A percentile compares a stretch with the other conserved stretches of the same genome.
phyloP scores from a whole-genome alignment of 78 protist species.

The Dictyostelium intermedium region DNA sequence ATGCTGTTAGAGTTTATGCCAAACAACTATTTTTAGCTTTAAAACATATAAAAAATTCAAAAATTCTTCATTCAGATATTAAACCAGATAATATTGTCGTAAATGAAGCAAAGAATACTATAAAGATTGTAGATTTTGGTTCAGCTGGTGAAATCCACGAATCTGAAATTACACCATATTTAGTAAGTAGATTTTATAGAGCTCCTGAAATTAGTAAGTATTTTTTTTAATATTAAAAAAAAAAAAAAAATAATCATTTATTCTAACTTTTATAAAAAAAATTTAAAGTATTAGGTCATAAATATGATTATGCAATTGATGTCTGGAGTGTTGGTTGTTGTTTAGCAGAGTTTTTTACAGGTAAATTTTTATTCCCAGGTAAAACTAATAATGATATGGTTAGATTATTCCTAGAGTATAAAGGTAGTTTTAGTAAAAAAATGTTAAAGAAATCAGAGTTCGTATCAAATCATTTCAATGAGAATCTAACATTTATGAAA shows the following conservation, averaged over 20 bases:
- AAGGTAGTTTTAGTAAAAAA: constrained; percentile 77
- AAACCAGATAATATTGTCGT: constrained; percentile 90
- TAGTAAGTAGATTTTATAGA: constrained; percentile 94
- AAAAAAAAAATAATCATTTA: neutral
- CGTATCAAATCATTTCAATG: constrained; percentile 82
- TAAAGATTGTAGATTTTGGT: constrained; percentile 94
- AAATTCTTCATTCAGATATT: constrained; percentile 92
- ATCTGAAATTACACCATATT: constrained; percentile 86
- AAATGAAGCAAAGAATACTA: constrained; percentile 65
- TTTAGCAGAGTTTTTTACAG: constrained; percentile 94
- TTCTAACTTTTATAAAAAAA: neutral
- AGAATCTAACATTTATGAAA: constrained; percentile 62
- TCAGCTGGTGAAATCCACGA: constrained; percentile 88
- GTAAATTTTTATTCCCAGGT: constrained; percentile 94
- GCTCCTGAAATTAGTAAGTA: constrained; percentile 94
- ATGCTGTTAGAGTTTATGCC: constrained; percentile 90
- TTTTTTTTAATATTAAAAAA: neutral
- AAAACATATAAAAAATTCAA: constrained; percentile 60
- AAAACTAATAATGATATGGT: constrained; percentile 95
- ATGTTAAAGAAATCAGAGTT: constrained; percentile 75
- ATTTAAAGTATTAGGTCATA: constrained; percentile 85
- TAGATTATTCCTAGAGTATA: constrained; percentile 76
- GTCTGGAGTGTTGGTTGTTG: constrained; percentile 95
- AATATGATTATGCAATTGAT: constrained; percentile 88
- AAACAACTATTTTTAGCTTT: constrained; percentile 89